phyloP scores from a whole-genome alignment of 2,329 filamentous ascomycete genomes.

The Helotiales sp. region DNA sequence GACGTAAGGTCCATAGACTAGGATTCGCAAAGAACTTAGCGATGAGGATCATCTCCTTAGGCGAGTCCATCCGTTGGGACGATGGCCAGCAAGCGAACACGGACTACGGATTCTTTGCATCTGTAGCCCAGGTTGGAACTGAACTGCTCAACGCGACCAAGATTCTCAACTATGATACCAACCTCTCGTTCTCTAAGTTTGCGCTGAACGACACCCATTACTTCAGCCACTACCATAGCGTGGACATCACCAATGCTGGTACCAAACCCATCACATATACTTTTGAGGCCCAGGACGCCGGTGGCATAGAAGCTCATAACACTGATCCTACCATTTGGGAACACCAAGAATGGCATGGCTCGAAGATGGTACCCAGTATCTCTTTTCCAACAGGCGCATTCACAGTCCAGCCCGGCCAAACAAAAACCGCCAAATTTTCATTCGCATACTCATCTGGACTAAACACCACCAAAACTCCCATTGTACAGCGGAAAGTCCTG shows the following conservation, averaged over 20 bases:
- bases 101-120: not conserved
- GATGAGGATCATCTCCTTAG: not conserved
- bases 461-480: not conserved
- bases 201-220: not conserved
- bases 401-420: not conserved
- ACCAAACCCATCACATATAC: not conserved
- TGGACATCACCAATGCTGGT: not conserved
- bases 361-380: not conserved
- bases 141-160: not conserved
- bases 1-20: not conserved
- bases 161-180: not conserved
- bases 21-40: not conserved
- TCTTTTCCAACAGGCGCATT: not conserved
- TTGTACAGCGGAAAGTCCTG: not conserved
- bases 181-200: not conserved
- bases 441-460: not conserved
- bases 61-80: not conserved
- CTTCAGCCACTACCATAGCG: not conserved
- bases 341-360: not conserved
- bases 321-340: not conserved
- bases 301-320: not conserved
- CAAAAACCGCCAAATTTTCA: not conserved
- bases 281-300: not conserved
- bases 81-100: not conserved
- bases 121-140: not conserved